phyloP scores from a whole-genome alignment of 2,329 filamentous ascomycete species.

The Diaporthe ilicicola region DNA sequence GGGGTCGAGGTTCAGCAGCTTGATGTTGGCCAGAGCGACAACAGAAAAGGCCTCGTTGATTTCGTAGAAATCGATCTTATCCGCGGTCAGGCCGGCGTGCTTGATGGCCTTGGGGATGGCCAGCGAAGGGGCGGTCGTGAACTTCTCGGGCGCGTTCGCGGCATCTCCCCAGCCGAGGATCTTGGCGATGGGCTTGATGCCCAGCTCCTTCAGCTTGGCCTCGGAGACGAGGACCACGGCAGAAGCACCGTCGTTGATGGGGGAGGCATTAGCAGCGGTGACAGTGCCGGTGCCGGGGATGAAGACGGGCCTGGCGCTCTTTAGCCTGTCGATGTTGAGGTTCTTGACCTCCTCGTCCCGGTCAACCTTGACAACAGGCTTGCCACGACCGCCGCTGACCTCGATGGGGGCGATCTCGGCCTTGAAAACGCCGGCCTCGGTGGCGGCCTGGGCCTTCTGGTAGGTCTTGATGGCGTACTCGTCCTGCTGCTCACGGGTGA shows the following conservation, averaged over 20 bases:
- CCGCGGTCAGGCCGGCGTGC: conserved; percentile 84
- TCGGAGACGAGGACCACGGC: conserved; percentile 94
- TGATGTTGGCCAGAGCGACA: conserved; percentile 94
- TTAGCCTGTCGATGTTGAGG: conserved; percentile 84
- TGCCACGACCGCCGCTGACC: conserved; percentile 87
- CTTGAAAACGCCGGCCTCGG: conserved; percentile 81
- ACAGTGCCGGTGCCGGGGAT: conserved; percentile 84
- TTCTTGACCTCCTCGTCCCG: conserved; percentile 97
- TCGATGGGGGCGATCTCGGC: conserved; percentile 90
- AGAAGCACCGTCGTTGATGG: conserved; percentile 92
- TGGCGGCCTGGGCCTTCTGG: conserved; percentile 89
- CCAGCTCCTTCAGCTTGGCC: conserved; percentile 90
- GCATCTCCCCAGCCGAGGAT: conserved; percentile 98
- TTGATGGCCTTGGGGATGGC: conserved; percentile 97
- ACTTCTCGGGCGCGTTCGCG: conserved; percentile 88
- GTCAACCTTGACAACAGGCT: conserved; percentile 82
- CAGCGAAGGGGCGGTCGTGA: conserved; percentile 92
- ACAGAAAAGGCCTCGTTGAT: conserved; percentile 99
- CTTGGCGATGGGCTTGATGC: conserved; percentile 91
- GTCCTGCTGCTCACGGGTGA: conserved; percentile 88
- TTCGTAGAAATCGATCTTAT: conserved; percentile 90
- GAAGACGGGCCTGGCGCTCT: conserved; percentile 85
- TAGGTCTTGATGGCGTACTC: conserved; percentile 96
- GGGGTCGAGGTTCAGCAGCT: conserved; percentile 80
- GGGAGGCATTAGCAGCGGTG: conserved; percentile 95